Evolutionary conservation across 805 yeast species (phyloP), one percentile per base, ranked within the genome.

Genomic region (Tetrapisispora arboricola): DNA sequence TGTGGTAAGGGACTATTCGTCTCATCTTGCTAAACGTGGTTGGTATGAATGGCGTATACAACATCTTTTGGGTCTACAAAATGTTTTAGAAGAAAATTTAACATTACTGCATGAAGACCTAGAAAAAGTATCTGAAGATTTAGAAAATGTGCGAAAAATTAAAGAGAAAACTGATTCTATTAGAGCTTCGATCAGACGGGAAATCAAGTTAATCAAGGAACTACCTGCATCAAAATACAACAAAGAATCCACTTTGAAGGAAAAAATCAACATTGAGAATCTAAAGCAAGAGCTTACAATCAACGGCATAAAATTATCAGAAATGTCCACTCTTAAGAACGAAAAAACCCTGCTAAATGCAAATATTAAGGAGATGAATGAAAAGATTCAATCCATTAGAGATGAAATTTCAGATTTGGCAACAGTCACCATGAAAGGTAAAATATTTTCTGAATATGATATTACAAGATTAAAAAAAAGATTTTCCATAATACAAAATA

Each of bases 41-140:
- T 79, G 84, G 84, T 74, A 73, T 48, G 71, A 69, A 38, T 79
- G 85, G 86, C 61, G 84, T 44, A 54, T 64, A 11, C 73, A 74
- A 45, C 66, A 77, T 36, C 51, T 72, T 6, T 61, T 64, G 19
- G 76, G 74, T 31, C 60, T 78, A 13, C 50, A 69, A 25, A 55
- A 36, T 18, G 63, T 57, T 8, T 36, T 61, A 17, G 31, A 43
- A 13, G 66, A 59, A 32, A 59, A 60, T 38, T 28, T 56, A 2
- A 28, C 43, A 2, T 22, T 51, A 7, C 29, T 60, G 22, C 45
- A 50, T 20, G 58, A 51, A 30, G 63, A 56, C 34, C 40, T 47
- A n/a, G 42, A 46, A 10, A 52, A 46, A 18, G 36, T 59, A n/a
- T 43, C 40, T 17, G 32, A 34, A 4, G 45, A 45, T 10, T 38